Conservation (phyloP, 257 asterid genomes). For the Solanum acaule region DNA sequence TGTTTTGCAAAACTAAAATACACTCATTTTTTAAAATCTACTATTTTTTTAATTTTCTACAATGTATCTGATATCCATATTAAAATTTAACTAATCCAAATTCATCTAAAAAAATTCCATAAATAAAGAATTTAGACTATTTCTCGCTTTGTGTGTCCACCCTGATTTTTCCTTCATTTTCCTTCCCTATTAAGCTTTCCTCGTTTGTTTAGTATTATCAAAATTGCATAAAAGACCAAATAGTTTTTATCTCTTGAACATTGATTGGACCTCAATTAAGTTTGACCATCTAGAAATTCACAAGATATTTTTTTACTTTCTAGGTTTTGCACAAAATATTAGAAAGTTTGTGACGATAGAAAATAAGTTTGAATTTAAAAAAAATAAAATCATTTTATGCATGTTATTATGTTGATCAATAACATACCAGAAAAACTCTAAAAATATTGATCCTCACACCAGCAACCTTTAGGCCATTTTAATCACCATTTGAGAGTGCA, state of each 20-base stretch:
- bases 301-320: neutral
- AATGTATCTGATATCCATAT: rapidly evolving
- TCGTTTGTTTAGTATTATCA: neutral
- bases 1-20: neutral
- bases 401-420: too few relatives aligned
- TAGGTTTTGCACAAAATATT: neutral
- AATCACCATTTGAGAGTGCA: neutral
- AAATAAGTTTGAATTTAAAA: neutral
- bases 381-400: too few relatives aligned
- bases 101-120: too few relatives aligned
- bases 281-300: neutral
- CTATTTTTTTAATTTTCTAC: too few relatives aligned
- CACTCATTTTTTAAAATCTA: too few relatives aligned
- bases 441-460: neutral
- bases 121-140: too few relatives aligned
- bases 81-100: too few relatives aligned
- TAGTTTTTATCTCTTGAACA: neutral
- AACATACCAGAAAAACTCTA: too few relatives aligned
- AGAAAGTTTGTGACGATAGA: rapidly evolving
- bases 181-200: neutral
- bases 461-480: neutral
- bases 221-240: neutral
- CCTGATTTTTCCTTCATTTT: neutral
- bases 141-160: too few relatives aligned
- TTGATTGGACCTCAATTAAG: neutral